Evolutionary conservation across 2,329 filamentous ascomycete genomes (phyloP).

Genomic region (Sporothrix dimorphospora): DNA sequence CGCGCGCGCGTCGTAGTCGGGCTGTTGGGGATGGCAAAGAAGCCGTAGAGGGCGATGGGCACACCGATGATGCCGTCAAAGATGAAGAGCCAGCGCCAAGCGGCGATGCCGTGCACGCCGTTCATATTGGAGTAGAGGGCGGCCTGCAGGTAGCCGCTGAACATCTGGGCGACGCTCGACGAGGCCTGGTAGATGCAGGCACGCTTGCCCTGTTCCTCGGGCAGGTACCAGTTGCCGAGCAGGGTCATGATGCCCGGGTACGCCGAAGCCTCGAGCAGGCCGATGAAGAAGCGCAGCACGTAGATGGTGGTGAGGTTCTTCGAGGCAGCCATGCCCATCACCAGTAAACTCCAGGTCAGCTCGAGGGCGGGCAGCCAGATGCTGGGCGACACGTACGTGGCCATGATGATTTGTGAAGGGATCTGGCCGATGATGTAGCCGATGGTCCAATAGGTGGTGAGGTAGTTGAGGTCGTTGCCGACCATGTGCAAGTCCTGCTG

Average conservation of each 20-base stretch:
- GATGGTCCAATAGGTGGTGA: slow-evolving; percentile 58
- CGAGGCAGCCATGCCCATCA: slow-evolving; percentile 44
- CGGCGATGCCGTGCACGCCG: slow-evolving; percentile 41
- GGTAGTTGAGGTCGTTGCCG: slow-evolving; percentile 56
- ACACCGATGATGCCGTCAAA: slow-evolving; percentile 43
- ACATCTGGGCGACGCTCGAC: slow-evolving; percentile 41
- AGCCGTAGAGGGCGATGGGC: slow-evolving; percentile 36
- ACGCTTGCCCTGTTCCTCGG: slow-evolving; percentile 48
- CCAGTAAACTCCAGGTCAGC: slow-evolving; percentile 40
- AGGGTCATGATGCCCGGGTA: slow-evolving; percentile 46
- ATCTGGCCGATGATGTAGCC: slow-evolving; percentile 59
- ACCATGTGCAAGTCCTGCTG: slow-evolving; percentile 57
- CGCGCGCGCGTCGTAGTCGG: slow-evolving; percentile 27
- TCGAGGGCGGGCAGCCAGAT: slow-evolving; percentile 45
- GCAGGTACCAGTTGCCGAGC: slow-evolving; percentile 50
- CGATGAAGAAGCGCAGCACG: slow-evolving; percentile 47
- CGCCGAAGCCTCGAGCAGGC: slow-evolving; percentile 45
- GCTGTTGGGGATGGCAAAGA: slow-evolving; percentile 35
- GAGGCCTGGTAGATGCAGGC: slow-evolving; percentile 47
- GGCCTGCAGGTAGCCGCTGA: slow-evolving; percentile 45
- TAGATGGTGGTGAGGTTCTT: slow-evolving; percentile 45
- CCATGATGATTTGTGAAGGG: slow-evolving; percentile 46
- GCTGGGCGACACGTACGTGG: slow-evolving; percentile 44
- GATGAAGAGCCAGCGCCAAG: slow-evolving; percentile 48
- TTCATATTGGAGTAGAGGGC: slow-evolving; percentile 43